Evolutionary conservation across 2,329 filamentous ascomycete genomes (phyloP), one percentile per base, ranked within the genome.

Genomic region (Neopestalotiopsis clavispora): DNA sequence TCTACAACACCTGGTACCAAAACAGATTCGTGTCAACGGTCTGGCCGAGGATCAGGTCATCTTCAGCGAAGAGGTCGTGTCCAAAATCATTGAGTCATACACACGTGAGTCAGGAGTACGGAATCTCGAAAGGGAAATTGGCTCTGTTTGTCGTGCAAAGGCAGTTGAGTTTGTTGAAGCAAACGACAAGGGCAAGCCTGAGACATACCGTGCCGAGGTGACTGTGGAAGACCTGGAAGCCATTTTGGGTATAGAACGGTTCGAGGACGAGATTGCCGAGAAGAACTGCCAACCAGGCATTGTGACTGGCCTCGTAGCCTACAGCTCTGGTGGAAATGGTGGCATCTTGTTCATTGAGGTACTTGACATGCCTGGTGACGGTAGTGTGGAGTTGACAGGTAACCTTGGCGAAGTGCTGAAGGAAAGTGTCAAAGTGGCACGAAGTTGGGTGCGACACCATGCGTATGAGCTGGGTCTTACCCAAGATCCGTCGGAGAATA

Each of bases 301-400:
- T 68, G 95, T 99, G 49, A 99, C 96, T 0, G 96, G 96, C 14
- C 90, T 99, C 40, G 96, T 99, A 17, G 96, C 96, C 9, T 99
- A 98, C 83, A 94, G 92, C 76, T 92, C 92, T 4, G 95, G 96
- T 64, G 94, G 94, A 62, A 95, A 98, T 79, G 96, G 96, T 71
- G 95, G 93, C 77, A 99, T 99, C 76, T 87, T 99, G 68, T 99
- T 99, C 85, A 99, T 99, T 75, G 96, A 99, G 82, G 94, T 98
- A 59, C 94, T 95, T 12, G 95, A 97, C 78, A 98, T 98, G 94
- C 96, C 96, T 0, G 96, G 96, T 58, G 91, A 89, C 68, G 96
- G 96, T 42, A 91, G 92, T 66, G 94, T 99, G 45, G 96, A 98
- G 82, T 90, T 99, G 32, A 99, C 96, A 1, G 96, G 96, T 71